Base-by-base conservation (phyloP, 2,329 filamentous ascomycete species). In the Apiospora arundinis region DNA sequence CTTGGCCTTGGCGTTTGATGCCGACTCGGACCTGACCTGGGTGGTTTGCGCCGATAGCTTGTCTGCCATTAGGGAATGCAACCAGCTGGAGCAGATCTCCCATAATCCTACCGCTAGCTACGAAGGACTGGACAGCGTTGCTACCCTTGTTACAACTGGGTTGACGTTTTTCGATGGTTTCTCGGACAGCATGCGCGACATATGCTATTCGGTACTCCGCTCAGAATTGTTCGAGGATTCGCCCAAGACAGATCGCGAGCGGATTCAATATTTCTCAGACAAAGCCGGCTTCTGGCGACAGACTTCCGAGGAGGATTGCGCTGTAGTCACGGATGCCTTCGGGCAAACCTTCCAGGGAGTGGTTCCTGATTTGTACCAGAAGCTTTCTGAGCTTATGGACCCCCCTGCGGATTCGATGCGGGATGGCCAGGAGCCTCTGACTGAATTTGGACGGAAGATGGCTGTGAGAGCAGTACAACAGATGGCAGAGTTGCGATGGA, bases 21-120 rank as follows among this genome's bases (percentile, higher is more conserved):
- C 87, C 0, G 86, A 89, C 67, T 87, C 88, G 12, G 91, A 92
- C 68, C 88, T 95, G 83, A 89, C 94, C 1, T 98, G 95, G 94
- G 88, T 97, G 66, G 87, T 97, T 5, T 92, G 94, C 76, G 91
- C 95, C 0, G 95, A 98, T 81, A 90, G 92, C 44, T 85, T 97
- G 67, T 92, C 93, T 4, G 91, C 93, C 2, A 88, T 98, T 69
- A 88, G 95, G 73, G 90, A 92, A 77, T 97, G 93, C 82, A 96
- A 92, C 79, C 86, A 88, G 67, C 84, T 95, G 21, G 96, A 99
- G 81, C 84, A 90, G 6, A 86, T 97, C 14, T 88, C 89, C 74
- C 88, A 95, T 76, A 98, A 97, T 76, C 84, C 90, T 25, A 87
- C 89, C 48, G 85, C 87, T 67, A 82, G 86, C 32, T 85, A 87